Base-by-base conservation (phyloP, 192 early-diverging fungal genomes). In the Linderina pennispora region DNA sequence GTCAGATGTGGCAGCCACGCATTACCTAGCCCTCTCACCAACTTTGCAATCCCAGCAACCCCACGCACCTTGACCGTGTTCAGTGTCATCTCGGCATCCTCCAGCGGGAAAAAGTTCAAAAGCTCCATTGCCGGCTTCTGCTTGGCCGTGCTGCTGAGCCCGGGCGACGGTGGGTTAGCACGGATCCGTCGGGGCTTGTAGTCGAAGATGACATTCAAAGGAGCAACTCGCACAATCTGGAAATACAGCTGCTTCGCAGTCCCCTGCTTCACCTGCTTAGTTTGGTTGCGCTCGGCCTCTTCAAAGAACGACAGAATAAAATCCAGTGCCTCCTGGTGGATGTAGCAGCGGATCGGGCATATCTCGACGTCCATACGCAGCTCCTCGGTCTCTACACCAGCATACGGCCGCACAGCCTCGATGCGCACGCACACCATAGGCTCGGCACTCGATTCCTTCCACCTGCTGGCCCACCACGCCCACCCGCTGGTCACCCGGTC, bases 111-210 rank as follows among this genome's bases (percentile, higher is more conserved):
- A 31, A 98, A 83, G 60, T 98, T 98, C 46, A 97, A 74, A 23
- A 98, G 60, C 59, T 71, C 74, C 13, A 68, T 36, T 0, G 62
- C 52, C 20, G n/a, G n/a, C 54, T 53, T n/a, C 22, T 40, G n/a
- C 38, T 22, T 8, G 16, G 14, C 14, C 21, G 6, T 14, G 17
- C 21, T 40, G 17, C 6, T 14, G 38, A 5, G 14, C 38, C 21
- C 21, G 5, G 38, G 17, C 21, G 38, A 40, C 6, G 21, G 6
- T 40, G 38, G 14, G 5, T 40, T 17, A 14, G 17, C 82, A 37
- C 92, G 89, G 28, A 94, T 76, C 18, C 88, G 86, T 49, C 95
- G 90, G n/a, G 96, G 90, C 65, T 97, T 97, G 74, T 95, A 98
- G 68, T 98, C 95, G 48, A 98, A 77, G 45, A 91, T 92, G 41